Base-by-base conservation (phyloP, 345 rosid species). In the Pelargonium nanum region DNA sequence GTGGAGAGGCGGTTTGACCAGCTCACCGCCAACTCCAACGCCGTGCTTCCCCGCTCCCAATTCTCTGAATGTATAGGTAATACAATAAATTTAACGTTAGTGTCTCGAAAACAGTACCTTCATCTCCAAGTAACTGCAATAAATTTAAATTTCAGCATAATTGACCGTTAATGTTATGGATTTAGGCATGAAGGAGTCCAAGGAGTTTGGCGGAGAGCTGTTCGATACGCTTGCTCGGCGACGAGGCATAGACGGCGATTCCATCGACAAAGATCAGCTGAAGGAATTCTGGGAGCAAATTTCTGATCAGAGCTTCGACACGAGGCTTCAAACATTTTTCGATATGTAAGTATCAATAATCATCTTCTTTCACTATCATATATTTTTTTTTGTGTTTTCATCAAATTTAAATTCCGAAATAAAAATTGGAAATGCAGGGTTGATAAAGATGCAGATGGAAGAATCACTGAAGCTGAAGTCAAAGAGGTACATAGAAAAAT, bases 31-130 rank as follows among this genome's bases (percentile, higher is more conserved):
- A 58, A 76, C 1, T 66, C 84, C 63, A 62, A 72, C 44, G 89
- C 83, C 63, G 76, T 77, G 10, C 82, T 91, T 52, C 87, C 66
- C 58, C 73, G 70, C 5, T 77, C 96, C 70, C 45, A 50, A 69
- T 88, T 88, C 64, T 83, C 89, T 56, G 95, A 88, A 71, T 91
- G 97, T 71, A 81, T 91, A 53, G 97, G 97, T 86, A 68, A 30
- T 16, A 23, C 44, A n/a, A 20, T 55, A 55, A 55, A n/a, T n/a
- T n/a, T n/a, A n/a, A n/a, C n/a, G n/a, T n/a, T n/a, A n/a, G n/a
- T n/a, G n/a, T n/a, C n/a, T n/a, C n/a, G n/a, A n/a, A n/a, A n/a
- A n/a, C n/a, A n/a, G n/a, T n/a, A n/a, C n/a, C 24, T 22, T 55
- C 20, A 1, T 19, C 12, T 22, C 24, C 15, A 22, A 55, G 24